Conservation (phyloP, 257 asterid species). For the Nicotiana tabacum region DNA sequence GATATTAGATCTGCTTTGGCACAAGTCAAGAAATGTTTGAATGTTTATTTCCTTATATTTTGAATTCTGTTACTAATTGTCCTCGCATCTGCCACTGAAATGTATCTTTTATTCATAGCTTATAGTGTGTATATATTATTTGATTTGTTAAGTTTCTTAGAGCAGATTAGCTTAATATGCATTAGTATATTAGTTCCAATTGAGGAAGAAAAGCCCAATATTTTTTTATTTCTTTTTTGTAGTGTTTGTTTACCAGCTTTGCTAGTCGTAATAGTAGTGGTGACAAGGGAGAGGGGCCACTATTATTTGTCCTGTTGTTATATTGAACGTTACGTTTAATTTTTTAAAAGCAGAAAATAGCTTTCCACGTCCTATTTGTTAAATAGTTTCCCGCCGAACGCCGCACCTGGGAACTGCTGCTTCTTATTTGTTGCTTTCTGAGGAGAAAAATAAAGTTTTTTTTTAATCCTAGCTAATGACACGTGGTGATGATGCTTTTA, state of each 20-base stretch:
- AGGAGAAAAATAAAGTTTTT: background rate
- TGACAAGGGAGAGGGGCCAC: background rate
- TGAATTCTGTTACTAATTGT: too few species aligned
- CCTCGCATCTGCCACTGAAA: too few species aligned
- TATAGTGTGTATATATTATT: slow-evolving; percentile 6
- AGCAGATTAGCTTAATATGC: background rate
- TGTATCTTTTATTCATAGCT: too few species aligned
- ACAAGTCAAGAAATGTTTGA: too few species aligned
- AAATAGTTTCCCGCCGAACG: slow-evolving; percentile 72
- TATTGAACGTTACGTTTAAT: slow-evolving; percentile 1
- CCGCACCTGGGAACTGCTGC: slow-evolving; percentile 96
- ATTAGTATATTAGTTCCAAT: slow-evolving; percentile 2
- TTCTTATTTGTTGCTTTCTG: slow-evolving; percentile 21
- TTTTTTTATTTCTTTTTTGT: too few species aligned
- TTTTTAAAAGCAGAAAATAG: background rate
- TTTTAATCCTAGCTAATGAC: slow-evolving; percentile 10
- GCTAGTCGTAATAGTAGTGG: background rate
- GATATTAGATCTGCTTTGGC: too few species aligned
- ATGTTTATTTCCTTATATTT: too few species aligned
- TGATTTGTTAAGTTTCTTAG: background rate
- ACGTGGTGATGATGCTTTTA: slow-evolving; percentile 20
- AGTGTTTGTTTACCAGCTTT: background rate
- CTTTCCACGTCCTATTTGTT: background rate
- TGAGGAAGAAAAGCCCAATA: slow-evolving; percentile 9
- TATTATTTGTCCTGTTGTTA: background rate